Evolutionary conservation across 495 filamentous ascomycete species (phyloP).

Genomic region (Podospora tetraspora): DNA sequence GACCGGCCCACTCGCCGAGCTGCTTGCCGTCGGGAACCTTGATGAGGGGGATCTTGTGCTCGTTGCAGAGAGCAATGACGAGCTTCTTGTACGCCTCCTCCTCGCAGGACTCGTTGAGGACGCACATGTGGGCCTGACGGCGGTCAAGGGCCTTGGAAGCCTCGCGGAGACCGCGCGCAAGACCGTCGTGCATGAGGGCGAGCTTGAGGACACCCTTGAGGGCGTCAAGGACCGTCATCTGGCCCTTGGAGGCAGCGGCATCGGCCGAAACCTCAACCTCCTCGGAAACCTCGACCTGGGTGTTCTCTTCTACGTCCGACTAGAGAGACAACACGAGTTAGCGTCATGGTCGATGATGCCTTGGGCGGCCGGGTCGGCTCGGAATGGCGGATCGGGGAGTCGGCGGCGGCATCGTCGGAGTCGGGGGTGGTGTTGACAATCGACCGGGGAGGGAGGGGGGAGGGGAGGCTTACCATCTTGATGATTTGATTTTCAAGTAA

Average conservation of each 20-base stretch:
- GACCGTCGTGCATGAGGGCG: conserved; percentile 98
- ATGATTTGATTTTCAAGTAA: conserved; percentile 32
- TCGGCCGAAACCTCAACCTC: conserved; percentile 91
- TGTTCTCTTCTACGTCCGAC: conserved; percentile 74
- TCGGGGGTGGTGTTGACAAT: background rate
- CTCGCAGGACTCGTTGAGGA: conserved; percentile 97
- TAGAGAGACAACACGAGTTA: conserved; percentile 21
- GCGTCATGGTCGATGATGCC: background rate
- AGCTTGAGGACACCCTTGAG: conserved; percentile 97
- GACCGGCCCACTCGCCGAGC: conserved; percentile 98
- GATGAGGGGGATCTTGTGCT: conserved; percentile 99
- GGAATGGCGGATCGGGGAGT: background rate
- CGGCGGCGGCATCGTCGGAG: background rate
- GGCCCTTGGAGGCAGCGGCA: conserved; percentile 63
- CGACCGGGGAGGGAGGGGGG: background rate
- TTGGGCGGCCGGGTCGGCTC: background rate
- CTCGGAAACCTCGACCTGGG: conserved; percentile 67
- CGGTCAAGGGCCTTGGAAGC: conserved; percentile 96
- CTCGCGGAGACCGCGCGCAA: conserved; percentile 95
- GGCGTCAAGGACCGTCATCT: conserved; percentile 97
- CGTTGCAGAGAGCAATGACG: conserved; percentile 91
- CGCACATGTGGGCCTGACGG: conserved; percentile 98
- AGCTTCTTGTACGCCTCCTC: conserved; percentile 99
- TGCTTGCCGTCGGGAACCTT: conserved; percentile 99
- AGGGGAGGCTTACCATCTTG: conserved; percentile 48